A percentile compares a stretch with the other conserved stretches of the same genome.
Evolutionary conservation across 2,329 filamentous ascomycete species (phyloP).

Genomic region (Sporothrix humicola): DNA sequence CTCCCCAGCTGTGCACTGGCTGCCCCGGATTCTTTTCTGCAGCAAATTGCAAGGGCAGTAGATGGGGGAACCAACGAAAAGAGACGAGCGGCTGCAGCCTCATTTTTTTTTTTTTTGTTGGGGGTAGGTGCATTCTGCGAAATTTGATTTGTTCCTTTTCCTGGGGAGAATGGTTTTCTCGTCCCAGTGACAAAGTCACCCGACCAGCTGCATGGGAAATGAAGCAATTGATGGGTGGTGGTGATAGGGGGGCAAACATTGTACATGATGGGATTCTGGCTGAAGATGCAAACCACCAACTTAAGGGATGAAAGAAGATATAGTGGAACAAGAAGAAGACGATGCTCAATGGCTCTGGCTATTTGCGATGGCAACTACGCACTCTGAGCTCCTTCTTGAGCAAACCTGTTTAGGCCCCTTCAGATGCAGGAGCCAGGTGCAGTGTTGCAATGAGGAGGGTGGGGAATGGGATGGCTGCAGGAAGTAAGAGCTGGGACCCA

Average conservation of each 20-base stretch:
- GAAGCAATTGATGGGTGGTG: not conserved
- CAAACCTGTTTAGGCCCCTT: not conserved
- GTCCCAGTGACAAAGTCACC: slow-evolving; percentile 4
- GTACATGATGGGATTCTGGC: not conserved
- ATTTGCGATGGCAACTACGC: not conserved
- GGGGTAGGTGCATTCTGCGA: not conserved
- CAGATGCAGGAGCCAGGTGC: slow-evolving; percentile 24
- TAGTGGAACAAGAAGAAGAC: not conserved
- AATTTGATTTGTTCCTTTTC: not conserved
- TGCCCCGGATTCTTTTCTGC: slow-evolving; percentile 16
- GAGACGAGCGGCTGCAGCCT: not conserved
- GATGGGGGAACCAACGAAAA: not conserved
- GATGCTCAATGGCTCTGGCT: not conserved
- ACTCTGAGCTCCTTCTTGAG: not conserved
- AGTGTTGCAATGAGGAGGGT: slow-evolving; percentile 23
- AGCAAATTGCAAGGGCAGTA: not conserved
- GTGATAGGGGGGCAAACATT: not conserved
- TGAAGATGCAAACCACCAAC: not conserved
- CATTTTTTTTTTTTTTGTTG: no score
- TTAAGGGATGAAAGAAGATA: not conserved
- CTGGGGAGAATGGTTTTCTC: not conserved
- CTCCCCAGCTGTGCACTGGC: slow-evolving; percentile 8
- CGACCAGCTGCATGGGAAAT: not conserved
- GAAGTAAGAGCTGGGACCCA: slow-evolving; percentile 15
- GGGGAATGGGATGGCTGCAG: slow-evolving; percentile 11